These are phyloP conservation scores for Apiospora malaysiana DNA, from an alignment of 2,329 filamentous ascomycete species.

Conservation along the genomic window DNA sequence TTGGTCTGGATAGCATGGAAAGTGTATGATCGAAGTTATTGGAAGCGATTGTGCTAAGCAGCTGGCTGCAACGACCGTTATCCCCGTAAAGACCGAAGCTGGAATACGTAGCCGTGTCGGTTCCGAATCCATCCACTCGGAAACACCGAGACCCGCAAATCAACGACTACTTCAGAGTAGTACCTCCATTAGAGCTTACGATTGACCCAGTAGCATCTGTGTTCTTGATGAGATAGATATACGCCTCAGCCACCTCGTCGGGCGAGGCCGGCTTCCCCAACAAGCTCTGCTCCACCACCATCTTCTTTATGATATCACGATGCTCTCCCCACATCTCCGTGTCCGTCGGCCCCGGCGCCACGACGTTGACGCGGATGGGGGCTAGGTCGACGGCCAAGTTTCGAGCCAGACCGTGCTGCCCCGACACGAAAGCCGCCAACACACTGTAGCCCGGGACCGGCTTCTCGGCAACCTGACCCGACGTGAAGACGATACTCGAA, in stretches of 20 bases:
- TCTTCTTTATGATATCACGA: constrained; percentile 31
- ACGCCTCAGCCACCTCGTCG: constrained; percentile 50
- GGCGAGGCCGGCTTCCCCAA: constrained; percentile 37
- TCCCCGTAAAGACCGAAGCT: no score
- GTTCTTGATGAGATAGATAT: constrained; percentile 51
- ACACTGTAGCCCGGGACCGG: constrained; percentile 59
- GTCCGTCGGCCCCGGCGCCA: constrained; percentile 59
- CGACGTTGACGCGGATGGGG: constrained; percentile 67
- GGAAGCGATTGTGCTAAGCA: no score
- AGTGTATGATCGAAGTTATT: no score
- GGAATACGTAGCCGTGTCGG: no score
- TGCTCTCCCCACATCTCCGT: constrained; percentile 50
- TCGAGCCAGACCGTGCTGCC: constrained; percentile 57
- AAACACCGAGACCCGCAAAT: no score
- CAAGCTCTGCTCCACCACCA: constrained; percentile 28
- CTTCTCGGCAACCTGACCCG: constrained; percentile 55
- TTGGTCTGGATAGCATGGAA: no score
- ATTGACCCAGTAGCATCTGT: constrained; percentile 43
- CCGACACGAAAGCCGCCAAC: constrained; percentile 54
- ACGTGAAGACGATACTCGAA: constrained; percentile 62
- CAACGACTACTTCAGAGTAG: not conserved
- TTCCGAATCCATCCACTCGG: no score
- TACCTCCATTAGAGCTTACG: constrained; percentile 35
- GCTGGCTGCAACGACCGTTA: no score
- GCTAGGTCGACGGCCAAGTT: constrained; percentile 67